Base-by-base conservation (phyloP, 2,329 filamentous ascomycete genomes). In the Pezicula neosporulosa region DNA sequence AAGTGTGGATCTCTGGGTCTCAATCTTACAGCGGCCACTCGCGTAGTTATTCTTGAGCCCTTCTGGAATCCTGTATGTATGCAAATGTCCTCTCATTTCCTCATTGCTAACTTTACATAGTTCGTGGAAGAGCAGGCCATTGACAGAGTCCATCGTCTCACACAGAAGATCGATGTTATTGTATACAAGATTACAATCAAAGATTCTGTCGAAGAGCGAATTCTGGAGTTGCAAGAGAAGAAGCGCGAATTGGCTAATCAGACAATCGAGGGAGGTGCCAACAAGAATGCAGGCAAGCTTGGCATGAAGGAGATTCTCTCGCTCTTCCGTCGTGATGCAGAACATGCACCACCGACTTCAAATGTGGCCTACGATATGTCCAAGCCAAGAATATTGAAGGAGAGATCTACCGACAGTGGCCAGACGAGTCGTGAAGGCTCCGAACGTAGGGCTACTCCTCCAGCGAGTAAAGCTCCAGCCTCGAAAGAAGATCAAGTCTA, bases 51-150 rank as follows among this genome's bases (percentile, higher is more conserved):
- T 60, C 77, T 99, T 41, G 94, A 99, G 70, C 94, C 94, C 0
- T 99, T 99, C 71, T 99, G 94, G 94, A 99, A 99, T 69, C 94
- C 91, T 3, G 60, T 63, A 60, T 52, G 53, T 51, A 16, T 28
- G 6, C 27, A 7, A 19, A 42, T 19, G 24, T 35, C 10, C 28
- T 16, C 35, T 50, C 3, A 51, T 59, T 12, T 21, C 36, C 36
- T 48, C 1, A 30, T 44, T 50, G 27, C 60, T 57, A 57, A 58
- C 37, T 41, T 8, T 35, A 47, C 50, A n/a, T 60, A 89, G 81
- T 99, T 99, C 65, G 90, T 99, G 33, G 94, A 99, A 75, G 94
- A 99, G 69, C 94, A 99, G 76, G 94, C 94, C 45, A 99, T 99
- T 61, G 94, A 99, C 70, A 90, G 94, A 49, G 94, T 99, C 24